Evolutionary conservation across 805 yeast species (phyloP), one percentile per base, ranked within the genome.

Genomic region (Metschnikowia similis): DNA sequence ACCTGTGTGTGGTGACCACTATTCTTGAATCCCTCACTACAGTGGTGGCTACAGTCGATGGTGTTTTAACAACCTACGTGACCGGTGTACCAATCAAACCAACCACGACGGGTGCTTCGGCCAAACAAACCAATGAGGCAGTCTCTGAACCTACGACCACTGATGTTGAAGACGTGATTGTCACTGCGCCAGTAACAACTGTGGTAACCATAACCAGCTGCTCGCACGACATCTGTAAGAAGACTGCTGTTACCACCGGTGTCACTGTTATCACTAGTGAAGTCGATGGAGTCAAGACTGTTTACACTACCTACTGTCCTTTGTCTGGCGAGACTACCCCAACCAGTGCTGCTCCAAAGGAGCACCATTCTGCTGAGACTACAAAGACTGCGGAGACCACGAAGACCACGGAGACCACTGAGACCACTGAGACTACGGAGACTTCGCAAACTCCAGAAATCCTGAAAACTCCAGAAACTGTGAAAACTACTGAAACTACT

Each of bases 31-130:
- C 64, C 11, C 51, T 50, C 41, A 61, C 74, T 38, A 70, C 75
- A 14, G 65, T 61, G 48, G 69, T 74, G 31, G 59, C 74, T 36
- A 66, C 70, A 6, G 63, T 70, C 7, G 66, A 72, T 48, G 77
- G 77, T 31, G 50, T 67, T 21, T 63, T 67, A 57, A 72, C 77
- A n/a, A 70, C 70, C 8, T 47, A 69, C 40, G 68, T 71, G 30
- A 64, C 71, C 6, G 67, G 53, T 7, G 55, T 64, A 14, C 75
- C 74, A 14, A 58, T 53, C 35, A 51, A 52, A 5, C 28, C 49
- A 6, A 17, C 47, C 28, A 35, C 43, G 17, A 35, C n/a, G 6
- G 13, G 49, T 11, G 28, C 41, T n/a, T 14, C 40, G 6, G 36
- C 39, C 14, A 41, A 42, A 16, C 40, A 43, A 17, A 27, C 47